phyloP scores from a whole-genome alignment of 78 protist genomes.

The Acrasis kona region DNA sequence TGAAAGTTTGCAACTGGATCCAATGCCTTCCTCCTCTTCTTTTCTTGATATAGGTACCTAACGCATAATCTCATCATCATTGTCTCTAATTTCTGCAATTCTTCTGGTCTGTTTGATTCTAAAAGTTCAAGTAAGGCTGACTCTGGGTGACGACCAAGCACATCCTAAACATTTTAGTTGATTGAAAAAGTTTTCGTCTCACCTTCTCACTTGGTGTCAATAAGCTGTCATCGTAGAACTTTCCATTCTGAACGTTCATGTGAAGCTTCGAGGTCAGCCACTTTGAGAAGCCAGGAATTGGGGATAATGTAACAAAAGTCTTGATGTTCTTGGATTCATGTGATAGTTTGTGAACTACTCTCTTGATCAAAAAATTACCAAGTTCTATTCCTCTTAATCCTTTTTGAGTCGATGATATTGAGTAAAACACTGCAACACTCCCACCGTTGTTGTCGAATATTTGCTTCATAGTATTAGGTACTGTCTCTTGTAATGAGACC shows the following conservation, averaged over 20 bases:
- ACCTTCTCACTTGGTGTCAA: not conserved
- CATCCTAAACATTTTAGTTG: no score
- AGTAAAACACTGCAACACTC: slow-evolving; percentile 27
- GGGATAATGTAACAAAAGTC: slow-evolving; percentile 32
- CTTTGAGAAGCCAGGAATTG: slow-evolving; percentile 30
- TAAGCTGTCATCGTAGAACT: not conserved
- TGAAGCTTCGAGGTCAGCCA: not conserved
- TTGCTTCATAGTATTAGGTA: not conserved
- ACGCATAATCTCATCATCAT: not conserved
- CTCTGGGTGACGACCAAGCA: no score
- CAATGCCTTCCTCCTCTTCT: not conserved
- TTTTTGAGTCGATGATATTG: slow-evolving; percentile 17
- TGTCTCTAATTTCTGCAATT: not conserved
- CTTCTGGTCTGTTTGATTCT: no score
- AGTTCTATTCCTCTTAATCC: slow-evolving; percentile 39
- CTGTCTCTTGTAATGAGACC: not conserved
- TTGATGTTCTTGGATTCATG: not conserved
- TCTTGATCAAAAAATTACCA: slow-evolving; percentile 45
- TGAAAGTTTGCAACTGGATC: slow-evolving; percentile 45
- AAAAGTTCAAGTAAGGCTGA: no score
- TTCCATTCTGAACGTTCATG: not conserved
- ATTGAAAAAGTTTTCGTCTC: no score
- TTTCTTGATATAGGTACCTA: not conserved
- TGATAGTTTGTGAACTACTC: not conserved
- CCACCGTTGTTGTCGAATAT: not conserved